Evolutionary conservation across 1,284 basidiomycete species (phyloP).

Genomic region (Rhodotorula sp.): DNA sequence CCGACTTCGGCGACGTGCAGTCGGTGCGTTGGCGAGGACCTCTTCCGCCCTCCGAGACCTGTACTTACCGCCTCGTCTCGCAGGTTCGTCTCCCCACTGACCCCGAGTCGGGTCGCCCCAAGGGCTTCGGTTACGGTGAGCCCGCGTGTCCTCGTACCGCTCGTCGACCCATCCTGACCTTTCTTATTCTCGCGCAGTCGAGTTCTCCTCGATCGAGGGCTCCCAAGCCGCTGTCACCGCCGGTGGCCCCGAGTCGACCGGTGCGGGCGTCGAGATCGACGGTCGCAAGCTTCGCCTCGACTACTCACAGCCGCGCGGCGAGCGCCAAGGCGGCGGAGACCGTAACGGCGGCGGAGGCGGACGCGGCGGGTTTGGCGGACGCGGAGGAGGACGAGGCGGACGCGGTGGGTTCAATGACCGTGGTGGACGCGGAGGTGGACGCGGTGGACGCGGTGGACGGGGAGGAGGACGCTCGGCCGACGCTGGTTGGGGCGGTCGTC

Average conservation of each 20-base stretch:
- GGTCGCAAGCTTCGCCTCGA: constrained; percentile 82
- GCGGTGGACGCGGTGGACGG: constrained; percentile 47
- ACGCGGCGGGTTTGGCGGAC: constrained; percentile 49
- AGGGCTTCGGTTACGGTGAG: constrained; percentile 91
- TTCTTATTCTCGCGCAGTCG: constrained; percentile 46
- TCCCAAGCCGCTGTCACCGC: constrained; percentile 77
- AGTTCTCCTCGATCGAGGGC: constrained; percentile 76
- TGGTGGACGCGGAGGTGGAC: constrained; percentile 50
- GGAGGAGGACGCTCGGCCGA: constrained; percentile 48
- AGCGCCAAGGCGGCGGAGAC: constrained; percentile 52
- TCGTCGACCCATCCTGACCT: too few species aligned
- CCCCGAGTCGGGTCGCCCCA: constrained; percentile 82
- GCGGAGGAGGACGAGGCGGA: constrained; percentile 23
- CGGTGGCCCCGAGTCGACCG: constrained; percentile 48
- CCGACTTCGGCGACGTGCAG: constrained; percentile 69
- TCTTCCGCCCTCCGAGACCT: background rate
- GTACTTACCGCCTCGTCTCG: constrained; percentile 11
- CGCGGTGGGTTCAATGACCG: constrained; percentile 50
- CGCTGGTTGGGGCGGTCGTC: background rate
- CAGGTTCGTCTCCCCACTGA: constrained; percentile 90
- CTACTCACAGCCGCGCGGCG: constrained; percentile 80
- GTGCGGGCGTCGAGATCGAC: constrained; percentile 74
- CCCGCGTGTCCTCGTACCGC: too few species aligned
- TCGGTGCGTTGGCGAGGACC: constrained; percentile 49
- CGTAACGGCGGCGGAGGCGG: constrained; percentile 21